Evolutionary conservation across 208 protist genomes (phyloP).

Genomic region (Pavlovales sp.): DNA sequence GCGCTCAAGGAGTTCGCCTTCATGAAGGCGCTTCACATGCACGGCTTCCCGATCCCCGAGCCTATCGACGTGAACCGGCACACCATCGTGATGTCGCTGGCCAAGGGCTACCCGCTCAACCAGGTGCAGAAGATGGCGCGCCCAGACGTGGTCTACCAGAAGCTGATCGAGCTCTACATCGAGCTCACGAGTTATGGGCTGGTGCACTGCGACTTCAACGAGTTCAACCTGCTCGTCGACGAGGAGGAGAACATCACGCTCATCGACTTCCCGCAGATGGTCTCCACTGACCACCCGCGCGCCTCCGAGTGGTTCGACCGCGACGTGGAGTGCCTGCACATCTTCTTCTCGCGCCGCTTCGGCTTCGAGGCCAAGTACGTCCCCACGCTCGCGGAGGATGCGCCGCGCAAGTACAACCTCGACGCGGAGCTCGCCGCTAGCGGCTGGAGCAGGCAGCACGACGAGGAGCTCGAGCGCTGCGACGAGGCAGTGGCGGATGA

Average conservation of each 20-base stretch:
- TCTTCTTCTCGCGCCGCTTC: conserved; percentile 88
- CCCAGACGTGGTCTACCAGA: conserved; percentile 76
- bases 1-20: conserved; percentile 96
- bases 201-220: conserved; percentile 99
- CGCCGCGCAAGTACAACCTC: background rate
- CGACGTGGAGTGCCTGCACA: conserved; percentile 91
- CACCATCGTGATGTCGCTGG: conserved; percentile 90
- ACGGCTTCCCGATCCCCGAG: conserved; percentile 90
- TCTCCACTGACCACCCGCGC: conserved; percentile 44
- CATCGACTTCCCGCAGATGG: conserved; percentile 98
- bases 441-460: background rate
- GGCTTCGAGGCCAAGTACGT: conserved; percentile 39
- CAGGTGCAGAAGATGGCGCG: conserved; percentile 76
- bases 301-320: conserved; percentile 82
- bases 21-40: conserved; percentile 91
- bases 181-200: conserved; percentile 78
- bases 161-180: conserved; percentile 44
- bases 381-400: background rate
- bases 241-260: conserved; percentile 73
- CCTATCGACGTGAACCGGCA: conserved; percentile 97
- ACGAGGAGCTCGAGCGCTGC: background rate
- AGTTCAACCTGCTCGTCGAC: conserved; percentile 89
- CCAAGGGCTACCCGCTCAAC: conserved; percentile 52
- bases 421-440: conserved; percentile 13
- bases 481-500: background rate